Base-by-base conservation (phyloP, 495 filamentous ascomycete genomes). In the Penicillium pulvis region DNA sequence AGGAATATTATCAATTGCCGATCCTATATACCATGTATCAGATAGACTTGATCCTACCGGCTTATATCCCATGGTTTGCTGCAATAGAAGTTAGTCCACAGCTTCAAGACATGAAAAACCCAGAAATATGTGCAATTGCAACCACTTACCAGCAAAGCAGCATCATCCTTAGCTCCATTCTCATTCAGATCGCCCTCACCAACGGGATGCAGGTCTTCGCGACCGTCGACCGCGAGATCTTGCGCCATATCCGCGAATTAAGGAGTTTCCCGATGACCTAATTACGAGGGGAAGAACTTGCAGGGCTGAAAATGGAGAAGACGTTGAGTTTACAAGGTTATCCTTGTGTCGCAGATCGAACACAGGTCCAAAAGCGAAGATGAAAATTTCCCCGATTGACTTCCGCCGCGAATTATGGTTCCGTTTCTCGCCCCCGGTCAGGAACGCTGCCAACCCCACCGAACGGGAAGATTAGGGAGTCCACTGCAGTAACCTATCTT, bases 21-120 rank as follows among this genome's bases (percentile, higher is more conserved):
- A 49, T 17, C 26, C 24, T 12, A 51, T 16, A 28, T 39, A 19
- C 1, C 6, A 9, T 33, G 10, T 19, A 57, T 56, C 41, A 63
- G 30, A 59, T 50, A 49, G 39, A 17, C 39, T 41, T 48, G 23
- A 20, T 23, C 44, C 61, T 72, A 80, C 77, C 58, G 76, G 77
- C 67, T 79, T 77, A 50, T 80, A 80, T 57, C 77, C 77, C 71
- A 80, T 75, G 7, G 76, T 78, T 60, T 69, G 69, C 77, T 80
- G 59, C 56, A 19, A 28, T 39, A 55, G n/a, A 44, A 42, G 49
- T 72, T 58, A 71, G 68, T 50, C 51, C 42, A 53, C 43, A 24
- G 23, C 33, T 24, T 9, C 50, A 17, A 41, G 4, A n/a, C 2
- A 41, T 6, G 16, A 17, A 14, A 14, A 55, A 8, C 26, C 26